Evolutionary conservation across 1,139 yeast genomes (phyloP), one percentile per base, ranked within the genome.

Genomic region (Meyerozyma athensensis): DNA sequence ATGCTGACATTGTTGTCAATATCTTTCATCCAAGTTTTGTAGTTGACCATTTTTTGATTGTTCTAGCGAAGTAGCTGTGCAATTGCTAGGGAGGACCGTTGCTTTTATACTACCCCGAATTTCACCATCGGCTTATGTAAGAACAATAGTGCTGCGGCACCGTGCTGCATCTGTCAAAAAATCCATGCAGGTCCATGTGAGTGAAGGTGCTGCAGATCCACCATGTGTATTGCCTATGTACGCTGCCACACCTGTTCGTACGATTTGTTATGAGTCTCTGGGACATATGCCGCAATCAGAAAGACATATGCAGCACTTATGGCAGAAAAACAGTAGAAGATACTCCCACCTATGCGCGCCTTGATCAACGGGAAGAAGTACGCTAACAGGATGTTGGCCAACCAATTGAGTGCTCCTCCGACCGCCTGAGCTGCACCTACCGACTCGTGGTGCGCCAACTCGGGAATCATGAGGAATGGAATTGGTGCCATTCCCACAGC

Each of bases 11-110:
- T 66, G 56, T 81, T 86, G 41, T 65, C 60, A 41, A 82, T 54
- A 10, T 72, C 68, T 32, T 60, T 57, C 64, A 79, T 62, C 94
- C 94, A 84, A 36, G 62, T 42, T 46, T 57, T 56, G 49, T 64
- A 68, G 42, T 67, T 49, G 33, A 68, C 74, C 75, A 69, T 69
- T 44, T 40, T 59, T 17, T n/a, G 16, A 7, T 16, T 14, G 14
- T 2, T n/a, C 28, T 10, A 12, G 3, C 13, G 14, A 23, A 9
- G 12, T n/a, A n/a, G n/a, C n/a, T n/a, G n/a, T n/a, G n/a, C n/a
- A n/a, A 24, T 10, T 6, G 12, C 28, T 24, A 12, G 5, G 9
- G 6, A 6, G n/a, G 7, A 10, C n/a, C 14, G 30, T 12, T 13
- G 9, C 12, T 28, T 16, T 9, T 9, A 28, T 28, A 16, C 19